Conservation (phyloP, 2,329 filamentous ascomycete genomes). For the Colletotrichum destructivum region DNA sequence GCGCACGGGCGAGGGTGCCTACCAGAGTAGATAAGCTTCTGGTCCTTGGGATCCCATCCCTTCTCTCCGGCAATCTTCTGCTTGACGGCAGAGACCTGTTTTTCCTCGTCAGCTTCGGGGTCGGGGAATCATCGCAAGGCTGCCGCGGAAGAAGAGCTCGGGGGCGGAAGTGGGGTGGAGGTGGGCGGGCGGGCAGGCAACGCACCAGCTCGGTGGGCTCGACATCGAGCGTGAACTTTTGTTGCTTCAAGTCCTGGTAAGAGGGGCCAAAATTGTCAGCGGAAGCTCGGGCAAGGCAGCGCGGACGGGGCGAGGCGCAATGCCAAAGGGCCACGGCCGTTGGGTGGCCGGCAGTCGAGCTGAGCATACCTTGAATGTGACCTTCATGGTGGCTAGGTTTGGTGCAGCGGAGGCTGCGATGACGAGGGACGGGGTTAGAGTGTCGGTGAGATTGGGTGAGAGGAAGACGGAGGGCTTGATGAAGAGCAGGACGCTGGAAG, state of each 20-base stretch:
- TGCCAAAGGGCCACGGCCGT: neutral
- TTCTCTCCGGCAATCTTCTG: constrained; percentile 93
- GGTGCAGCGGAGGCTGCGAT: constrained; percentile 50
- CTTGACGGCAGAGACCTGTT: constrained; percentile 90
- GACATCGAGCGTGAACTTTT: constrained; percentile 97
- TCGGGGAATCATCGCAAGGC: constrained; percentile 25
- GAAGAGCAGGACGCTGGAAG: constrained; percentile 13
- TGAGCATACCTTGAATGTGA: constrained; percentile 74
- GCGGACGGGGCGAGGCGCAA: neutral
- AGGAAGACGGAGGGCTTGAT: neutral
- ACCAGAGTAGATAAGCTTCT: constrained; percentile 99
- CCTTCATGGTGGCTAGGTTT: constrained; percentile 72
- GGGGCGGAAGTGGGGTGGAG: constrained; percentile 49
- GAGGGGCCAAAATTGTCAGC: constrained; percentile 14
- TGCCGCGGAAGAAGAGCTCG: constrained; percentile 39
- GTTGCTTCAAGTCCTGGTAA: constrained; percentile 93
- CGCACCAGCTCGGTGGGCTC: constrained; percentile 93
- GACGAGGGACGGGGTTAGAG: neutral
- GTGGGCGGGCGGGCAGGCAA: constrained; percentile 31
- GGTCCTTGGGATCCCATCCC: constrained; percentile 90
- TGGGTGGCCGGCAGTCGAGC: constrained; percentile 14
- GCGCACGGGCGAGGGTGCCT: constrained; percentile 52
- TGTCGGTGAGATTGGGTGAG: constrained; percentile 7
- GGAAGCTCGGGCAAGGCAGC: constrained; percentile 23
- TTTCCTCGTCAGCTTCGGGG: constrained; percentile 44